These are phyloP conservation scores for Amanita jacksonii DNA, from an alignment of 768 basidiomycete genomes.

Conservation along the genomic window DNA sequence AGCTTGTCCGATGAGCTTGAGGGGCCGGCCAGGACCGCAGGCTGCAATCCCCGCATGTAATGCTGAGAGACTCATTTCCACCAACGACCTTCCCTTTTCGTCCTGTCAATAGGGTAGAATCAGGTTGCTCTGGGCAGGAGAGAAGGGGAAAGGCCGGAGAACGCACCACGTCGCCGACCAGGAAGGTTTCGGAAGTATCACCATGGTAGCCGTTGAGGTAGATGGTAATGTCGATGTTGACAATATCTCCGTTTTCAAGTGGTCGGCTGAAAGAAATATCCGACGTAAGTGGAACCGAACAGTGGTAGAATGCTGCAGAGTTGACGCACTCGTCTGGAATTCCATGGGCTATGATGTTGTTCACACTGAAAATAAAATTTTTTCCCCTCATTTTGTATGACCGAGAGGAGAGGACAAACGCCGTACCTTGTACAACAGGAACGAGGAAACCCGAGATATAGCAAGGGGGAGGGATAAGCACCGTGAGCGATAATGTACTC, in stretches of 20 bases:
- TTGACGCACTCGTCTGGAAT: slow-evolving; percentile 77
- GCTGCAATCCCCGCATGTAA: slow-evolving; percentile 59
- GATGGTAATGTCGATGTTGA: slow-evolving; percentile 85
- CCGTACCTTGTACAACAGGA: slow-evolving; percentile 66
- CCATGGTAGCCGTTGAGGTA: slow-evolving; percentile 83
- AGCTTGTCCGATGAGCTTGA: slow-evolving; percentile 59
- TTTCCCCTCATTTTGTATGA: slow-evolving; percentile 26
- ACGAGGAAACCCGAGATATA: slow-evolving; percentile 65
- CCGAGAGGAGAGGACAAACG: not conserved
- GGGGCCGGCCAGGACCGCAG: slow-evolving; percentile 66
- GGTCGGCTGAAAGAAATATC: slow-evolving; percentile 74
- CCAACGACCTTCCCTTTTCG: slow-evolving; percentile 53
- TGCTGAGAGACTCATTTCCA: slow-evolving; percentile 52
- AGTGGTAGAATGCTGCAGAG: not conserved
- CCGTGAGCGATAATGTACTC: slow-evolving; percentile 53
- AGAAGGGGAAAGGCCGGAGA: not conserved
- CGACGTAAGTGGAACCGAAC: too few species aligned
- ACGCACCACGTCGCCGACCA: slow-evolving; percentile 69
- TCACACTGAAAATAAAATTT: slow-evolving; percentile 58
- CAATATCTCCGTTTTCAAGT: slow-evolving; percentile 73
- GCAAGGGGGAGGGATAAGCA: slow-evolving; percentile 84
- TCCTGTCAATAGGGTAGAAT: slow-evolving; percentile 39
- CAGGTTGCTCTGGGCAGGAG: not conserved
- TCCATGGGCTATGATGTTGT: slow-evolving; percentile 81
- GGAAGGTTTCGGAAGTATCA: slow-evolving; percentile 79